Evolutionary conservation across 2,329 filamentous ascomycete species (phyloP).

Genomic region (Aspergillus pseudoterreus): DNA sequence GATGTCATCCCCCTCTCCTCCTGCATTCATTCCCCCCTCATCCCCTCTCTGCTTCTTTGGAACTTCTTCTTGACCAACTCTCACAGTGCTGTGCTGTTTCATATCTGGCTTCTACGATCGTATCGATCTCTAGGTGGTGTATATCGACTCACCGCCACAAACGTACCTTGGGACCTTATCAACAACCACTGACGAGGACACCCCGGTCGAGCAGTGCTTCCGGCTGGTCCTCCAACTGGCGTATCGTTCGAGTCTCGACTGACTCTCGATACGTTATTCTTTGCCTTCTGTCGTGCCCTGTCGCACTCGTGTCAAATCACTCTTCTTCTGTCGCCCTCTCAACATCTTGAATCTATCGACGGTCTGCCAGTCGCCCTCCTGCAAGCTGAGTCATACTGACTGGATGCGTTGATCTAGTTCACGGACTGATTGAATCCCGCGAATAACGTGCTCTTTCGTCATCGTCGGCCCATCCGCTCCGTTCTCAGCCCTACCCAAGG

Average conservation of each 20-base stretch:
- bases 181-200: slow-evolving; percentile 5
- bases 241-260: slow-evolving; percentile 20
- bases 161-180: background rate
- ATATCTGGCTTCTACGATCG: background rate
- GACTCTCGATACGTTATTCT: slow-evolving; percentile 1
- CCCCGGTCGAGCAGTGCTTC: slow-evolving; percentile 21
- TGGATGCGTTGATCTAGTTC: background rate
- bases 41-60: slow-evolving; percentile 6
- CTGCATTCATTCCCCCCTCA: slow-evolving; percentile 13
- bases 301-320: background rate
- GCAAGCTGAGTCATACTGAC: slow-evolving; percentile 16
- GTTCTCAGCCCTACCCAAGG: slow-evolving; percentile 32
- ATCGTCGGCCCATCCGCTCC: slow-evolving; percentile 12
- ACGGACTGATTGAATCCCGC: background rate
- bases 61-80: background rate
- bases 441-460: slow-evolving; percentile 5
- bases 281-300: background rate
- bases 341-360: background rate
- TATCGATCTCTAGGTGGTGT: background rate
- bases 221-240: slow-evolving; percentile 24
- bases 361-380: background rate
- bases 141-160: background rate
- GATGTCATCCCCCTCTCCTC: slow-evolving; percentile 18
- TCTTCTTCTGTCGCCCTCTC: background rate
- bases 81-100: background rate